Evolutionary conservation across 2,329 filamentous ascomycete genomes (phyloP).

Genomic region (Fusarium nelsonii): DNA sequence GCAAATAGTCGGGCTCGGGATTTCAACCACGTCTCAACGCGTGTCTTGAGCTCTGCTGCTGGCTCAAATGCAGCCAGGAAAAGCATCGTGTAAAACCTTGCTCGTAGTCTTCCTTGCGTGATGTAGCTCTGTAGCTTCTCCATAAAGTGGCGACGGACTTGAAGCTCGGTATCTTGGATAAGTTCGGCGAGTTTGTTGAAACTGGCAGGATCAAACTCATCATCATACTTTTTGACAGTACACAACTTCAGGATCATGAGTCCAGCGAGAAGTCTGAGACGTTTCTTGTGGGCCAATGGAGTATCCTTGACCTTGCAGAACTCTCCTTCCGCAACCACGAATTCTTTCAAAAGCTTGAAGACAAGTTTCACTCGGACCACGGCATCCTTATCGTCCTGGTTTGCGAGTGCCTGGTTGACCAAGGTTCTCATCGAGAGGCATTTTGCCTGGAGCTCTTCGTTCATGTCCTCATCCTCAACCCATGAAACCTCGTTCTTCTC

Average conservation of each 20-base stretch:
- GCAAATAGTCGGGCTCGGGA: constrained; percentile 78
- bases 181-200: constrained; percentile 88
- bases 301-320: constrained; percentile 81
- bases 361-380: constrained; percentile 74
- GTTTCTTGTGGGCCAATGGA: constrained; percentile 80
- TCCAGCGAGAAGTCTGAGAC: constrained; percentile 84
- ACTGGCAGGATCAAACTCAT: constrained; percentile 75
- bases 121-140: constrained; percentile 92
- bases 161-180: constrained; percentile 79
- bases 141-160: constrained; percentile 83
- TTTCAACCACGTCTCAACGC: constrained; percentile 88
- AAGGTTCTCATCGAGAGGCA: constrained; percentile 85
- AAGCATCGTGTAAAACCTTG: constrained; percentile 88
- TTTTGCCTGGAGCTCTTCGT: constrained; percentile 87
- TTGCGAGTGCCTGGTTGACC: constrained; percentile 83
- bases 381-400: constrained; percentile 63
- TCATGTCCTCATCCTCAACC: constrained; percentile 75
- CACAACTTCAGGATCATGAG: constrained; percentile 88
- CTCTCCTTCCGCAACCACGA: constrained; percentile 83
- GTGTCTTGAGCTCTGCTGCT: constrained; percentile 75
- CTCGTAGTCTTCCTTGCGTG: constrained; percentile 74
- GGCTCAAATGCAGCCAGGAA: constrained; percentile 96
- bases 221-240: constrained; percentile 79
- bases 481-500: constrained; percentile 70
- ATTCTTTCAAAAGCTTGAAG: constrained; percentile 81